Conservation (phyloP, 208 protist species). For the Trypanosoma brucei region DNA sequence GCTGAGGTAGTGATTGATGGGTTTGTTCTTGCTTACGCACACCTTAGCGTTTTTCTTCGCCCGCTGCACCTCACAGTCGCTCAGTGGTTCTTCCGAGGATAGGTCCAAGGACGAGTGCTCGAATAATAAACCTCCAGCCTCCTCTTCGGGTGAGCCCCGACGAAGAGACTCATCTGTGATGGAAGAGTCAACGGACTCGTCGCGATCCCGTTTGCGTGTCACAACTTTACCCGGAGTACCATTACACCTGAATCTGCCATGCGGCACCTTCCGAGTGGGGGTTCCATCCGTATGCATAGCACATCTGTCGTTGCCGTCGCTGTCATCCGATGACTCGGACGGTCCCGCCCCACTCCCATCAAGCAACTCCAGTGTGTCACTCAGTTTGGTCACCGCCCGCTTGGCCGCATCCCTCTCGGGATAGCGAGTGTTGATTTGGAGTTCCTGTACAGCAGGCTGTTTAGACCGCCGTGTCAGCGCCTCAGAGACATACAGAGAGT, state of each 20-base stretch:
- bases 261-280: background rate
- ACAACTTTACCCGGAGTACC: slow-evolving; percentile 14
- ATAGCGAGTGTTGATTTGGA: slow-evolving; percentile 51
- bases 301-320: background rate
- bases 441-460: slow-evolving; percentile 1
- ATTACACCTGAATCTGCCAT: slow-evolving; percentile 1
- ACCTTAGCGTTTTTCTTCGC: slow-evolving; percentile 46
- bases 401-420: slow-evolving; percentile 56
- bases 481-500: slow-evolving; percentile 20
- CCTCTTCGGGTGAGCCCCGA: slow-evolving; percentile 35
- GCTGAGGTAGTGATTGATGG: slow-evolving; percentile 74
- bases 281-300: background rate
- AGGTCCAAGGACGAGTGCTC: slow-evolving; percentile 24
- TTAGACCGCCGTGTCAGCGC: background rate
- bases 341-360: slow-evolving; percentile 13
- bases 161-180: slow-evolving; percentile 64
- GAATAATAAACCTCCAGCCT: slow-evolving; percentile 13
- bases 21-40: slow-evolving; percentile 41
- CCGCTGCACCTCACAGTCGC: slow-evolving; percentile 26
- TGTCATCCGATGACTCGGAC: slow-evolving; percentile 13
- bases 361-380: slow-evolving; percentile 40
- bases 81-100: slow-evolving; percentile 25
- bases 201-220: slow-evolving; percentile 16
- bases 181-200: slow-evolving; percentile 47
- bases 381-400: slow-evolving; percentile 38